Percentiles rank a stretch among this genome's conserved stretches.
These are phyloP conservation scores for Sugiyamaella valdiviana DNA, from an alignment of 805 yeast species.

Conservation along the genomic window DNA sequence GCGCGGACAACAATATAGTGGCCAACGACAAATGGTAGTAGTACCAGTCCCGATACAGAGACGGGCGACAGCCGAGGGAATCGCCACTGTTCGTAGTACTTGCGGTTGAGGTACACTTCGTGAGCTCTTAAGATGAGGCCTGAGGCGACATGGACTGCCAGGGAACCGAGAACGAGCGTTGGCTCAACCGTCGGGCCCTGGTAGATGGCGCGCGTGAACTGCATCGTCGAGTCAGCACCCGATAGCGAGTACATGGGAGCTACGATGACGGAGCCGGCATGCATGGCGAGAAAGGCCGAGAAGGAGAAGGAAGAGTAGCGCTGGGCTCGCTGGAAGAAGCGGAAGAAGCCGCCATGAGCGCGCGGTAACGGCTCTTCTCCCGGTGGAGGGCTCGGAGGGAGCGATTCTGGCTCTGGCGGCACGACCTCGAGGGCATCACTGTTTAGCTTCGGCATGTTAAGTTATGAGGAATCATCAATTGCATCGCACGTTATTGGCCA, in stretches of 20 bases:
- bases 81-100: conserved; percentile 24
- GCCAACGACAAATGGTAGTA: conserved; percentile 39
- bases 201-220: conserved; percentile 55
- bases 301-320: conserved; percentile 51
- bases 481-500: neutral
- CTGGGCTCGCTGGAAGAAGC: conserved; percentile 16
- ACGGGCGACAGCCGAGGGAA: conserved; percentile 49
- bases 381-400: neutral
- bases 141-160: conserved; percentile 42
- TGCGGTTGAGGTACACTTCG: conserved; percentile 28
- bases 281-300: conserved; percentile 49
- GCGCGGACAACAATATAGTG: conserved; percentile 46
- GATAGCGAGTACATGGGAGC: conserved; percentile 46
- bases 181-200: conserved; percentile 47
- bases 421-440: neutral
- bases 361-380: neutral
- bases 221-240: conserved; percentile 47
- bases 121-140: conserved; percentile 45
- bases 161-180: conserved; percentile 40
- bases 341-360: conserved; percentile 3
- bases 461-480: too few species aligned
- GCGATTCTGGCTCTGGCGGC: conserved; percentile 2
- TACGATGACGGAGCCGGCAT: conserved; percentile 46
- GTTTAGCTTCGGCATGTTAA: neutral
- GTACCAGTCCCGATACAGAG: conserved; percentile 53